Base-by-base conservation (phyloP, 768 basidiomycete genomes). In the Leccinum obscurum region DNA sequence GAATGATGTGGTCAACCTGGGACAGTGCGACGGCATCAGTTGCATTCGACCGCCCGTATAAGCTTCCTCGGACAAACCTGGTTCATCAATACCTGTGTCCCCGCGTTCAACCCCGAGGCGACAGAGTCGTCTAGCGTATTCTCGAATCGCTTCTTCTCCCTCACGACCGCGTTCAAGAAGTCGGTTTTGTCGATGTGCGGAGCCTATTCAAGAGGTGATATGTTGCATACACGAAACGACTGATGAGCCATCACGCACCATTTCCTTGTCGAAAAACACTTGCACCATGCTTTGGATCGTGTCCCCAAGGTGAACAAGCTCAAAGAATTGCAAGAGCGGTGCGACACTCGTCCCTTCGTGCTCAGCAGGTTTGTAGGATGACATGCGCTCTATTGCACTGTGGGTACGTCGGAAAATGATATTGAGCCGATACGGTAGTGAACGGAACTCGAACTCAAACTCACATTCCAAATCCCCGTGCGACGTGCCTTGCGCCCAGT, bases 281-380 rank as follows among this genome's bases (percentile, higher is more conserved):
- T 99, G 95, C 6, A 97, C 86, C 87, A 98, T 98, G 17, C 89
- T 93, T 75, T 96, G 93, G 49, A 98, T 98, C 15, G 93, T 99
- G 70, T 99, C 96, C 1, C 95, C 97, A 15, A 98, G 80, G 76
- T 98, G 97, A 1, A 96, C 96, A 24, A 98, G 80, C 77, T 98
- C 96, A 64, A 99, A 98, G 77, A 98, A 98, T 71, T 98, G 95
- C 44, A 98, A 77, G 3, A 99, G 76, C 0, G 97, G 97, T 1
- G 95, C 94, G 3, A 98, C 95, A 64, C 85, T 88, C 24, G 85
- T 87, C 54, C 85, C 89, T 54, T 88, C 82, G 66, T 92, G 92
- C 62, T 95, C 94, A 0, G 89, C 87, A 0, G 97, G 95, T 70
- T 87, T 88, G 70, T 96, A 98, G n/a, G 81, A 77, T 50, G 80